Evolutionary conservation across 768 basidiomycete species (phyloP), one percentile per base, ranked within the genome.

Genomic region (Tubosaeta sp.): DNA sequence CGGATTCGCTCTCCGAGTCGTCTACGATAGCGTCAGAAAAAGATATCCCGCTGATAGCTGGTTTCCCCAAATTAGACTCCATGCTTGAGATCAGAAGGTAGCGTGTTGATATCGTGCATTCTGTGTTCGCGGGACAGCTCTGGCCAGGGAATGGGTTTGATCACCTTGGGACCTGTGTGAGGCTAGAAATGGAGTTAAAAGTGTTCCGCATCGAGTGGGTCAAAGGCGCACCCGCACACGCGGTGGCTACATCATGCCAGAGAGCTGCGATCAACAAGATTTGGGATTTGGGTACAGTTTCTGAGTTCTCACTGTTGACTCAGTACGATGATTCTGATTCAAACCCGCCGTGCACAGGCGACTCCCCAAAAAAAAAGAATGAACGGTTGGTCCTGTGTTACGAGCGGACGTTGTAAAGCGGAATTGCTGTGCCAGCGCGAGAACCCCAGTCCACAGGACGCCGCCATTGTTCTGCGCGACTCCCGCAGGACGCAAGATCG

Each of bases 341-440:
- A 49, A n/a, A 40, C 11, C 1, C n/a, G n/a, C n/a, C n/a, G n/a
- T 5, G 14, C 29, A 48, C 9, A 41, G 30, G 34, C 22, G 16
- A 48, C 32, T 11, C 30, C 8, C 24, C 27, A 42, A 34, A 34
- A 27, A 40, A 11, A 13, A 31, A 25, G 35, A 42, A 46, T 44
- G 18, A 46, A 46, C 34, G 44, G 45, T 22, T 19, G 11, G 41
- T 41, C 35, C 52, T 24, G 52, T 55, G 35, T 30, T n/a, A 38
- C 22, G 39, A 21, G 38, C 25, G 31, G 25, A 38, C 8, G 25
- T 13, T 31, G 47, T 38, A 29, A 24, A 34, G 41, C 38, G 25
- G 27, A 47, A 46, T 44, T 14, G 44, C 46, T 44, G 45, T 54
- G 51, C 24, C 49, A 39, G 38, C 24, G 44, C n/a, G 18, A 14